Evolutionary conservation across 192 early-diverging fungal genomes (phyloP), one percentile per base, ranked within the genome.

Genomic region (Rhizophagus prolifer): DNA sequence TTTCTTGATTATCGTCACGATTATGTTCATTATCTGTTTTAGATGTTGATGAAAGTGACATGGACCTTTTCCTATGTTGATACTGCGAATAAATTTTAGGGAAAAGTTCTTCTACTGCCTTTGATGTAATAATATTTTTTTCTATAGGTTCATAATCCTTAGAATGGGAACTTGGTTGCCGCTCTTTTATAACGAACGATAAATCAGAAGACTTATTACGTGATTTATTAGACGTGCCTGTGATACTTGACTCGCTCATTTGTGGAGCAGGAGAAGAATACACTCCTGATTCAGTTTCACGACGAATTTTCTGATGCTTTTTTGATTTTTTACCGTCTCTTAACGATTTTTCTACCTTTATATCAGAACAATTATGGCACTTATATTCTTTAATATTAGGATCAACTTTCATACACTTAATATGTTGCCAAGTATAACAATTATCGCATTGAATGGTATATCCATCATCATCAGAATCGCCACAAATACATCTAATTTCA

Each of bases 341-440:
- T 28, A 86, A 82, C 9, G 90, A 86, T 9, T 36, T 89, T 84
- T 81, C 97, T 98, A 68, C 82, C 72, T 65, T 98, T 95, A 78
- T 96, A 99, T 7, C 92, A 83, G 74, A 95, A 97, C 47, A 89
- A 79, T 72, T 97, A 95, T 3, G 97, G 95, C 28, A 97, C 88
- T 73, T 91, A 19, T 54, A 54, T 21, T 54, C 50, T 19, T 54
- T 6, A 21, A 21, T 90, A 61, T 87, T 86, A 67, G 89, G 84
- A 46, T 87, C 85, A 54, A 92, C 87, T 14, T 84, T 83, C 14
- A 99, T 92, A 79, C 97, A 99, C 26, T 90, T 87, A 8, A 90
- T 90, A 81, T 99, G 97, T 78, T 99, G 97, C 97, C 97, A 99
- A 6, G 96, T 94, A 7, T 88, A 77, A 79, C 97, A 98, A 64